Base-by-base conservation (phyloP, 1,284 basidiomycete species). In the Puccinia triticina region DNA sequence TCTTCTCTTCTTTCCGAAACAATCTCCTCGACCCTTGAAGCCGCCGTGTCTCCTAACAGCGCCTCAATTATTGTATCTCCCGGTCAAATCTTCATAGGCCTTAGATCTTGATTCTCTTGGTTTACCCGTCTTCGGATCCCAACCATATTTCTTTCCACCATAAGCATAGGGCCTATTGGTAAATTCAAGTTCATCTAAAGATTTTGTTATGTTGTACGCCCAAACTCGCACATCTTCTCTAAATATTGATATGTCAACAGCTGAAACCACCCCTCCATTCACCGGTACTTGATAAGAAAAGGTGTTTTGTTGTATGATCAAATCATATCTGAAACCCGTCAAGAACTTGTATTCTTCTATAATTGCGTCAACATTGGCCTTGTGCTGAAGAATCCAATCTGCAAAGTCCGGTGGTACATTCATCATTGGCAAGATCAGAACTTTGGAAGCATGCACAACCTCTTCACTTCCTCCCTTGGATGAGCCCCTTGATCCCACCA, bases 301-400 rank as follows among this genome's bases (percentile, higher is more conserved):
- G 1, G 46, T 18, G 55, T 77, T 77, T 5, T 46, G 10, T 1
- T 40, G 7, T 18, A 77, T 10, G 5, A 29, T 11, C 7, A 77
- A 29, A 32, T 76, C 55, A 26, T 77, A 77, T 7, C 75, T n/a
- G 40, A 77, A 59, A 0, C 21, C 75, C 21, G 23, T 23, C 59
- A 77, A n/a, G 26, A 61, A 77, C 0, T 48, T 18, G 11, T 66
- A 14, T 64, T 46, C 29, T 0, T 26, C 14, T 1, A 32, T 12
- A 4, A 77, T 26, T 2, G 10, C 23, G 14, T 61, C 55, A 1
- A 43, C 57, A 16, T 77, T 64, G 0, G 23, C 7, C 26, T 66
- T 61, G 59, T 77, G 74, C 7, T 18, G 3, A 8, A 48, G 1
- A 4, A 66, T 32, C 57, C 75, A 77, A 14, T 8, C 57, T 1